A percentile compares a stretch with the other conserved stretches of the same genome.
Conservation (phyloP, 2,329 filamentous ascomycete species). For the Phyllosticta citrichinensis region DNA sequence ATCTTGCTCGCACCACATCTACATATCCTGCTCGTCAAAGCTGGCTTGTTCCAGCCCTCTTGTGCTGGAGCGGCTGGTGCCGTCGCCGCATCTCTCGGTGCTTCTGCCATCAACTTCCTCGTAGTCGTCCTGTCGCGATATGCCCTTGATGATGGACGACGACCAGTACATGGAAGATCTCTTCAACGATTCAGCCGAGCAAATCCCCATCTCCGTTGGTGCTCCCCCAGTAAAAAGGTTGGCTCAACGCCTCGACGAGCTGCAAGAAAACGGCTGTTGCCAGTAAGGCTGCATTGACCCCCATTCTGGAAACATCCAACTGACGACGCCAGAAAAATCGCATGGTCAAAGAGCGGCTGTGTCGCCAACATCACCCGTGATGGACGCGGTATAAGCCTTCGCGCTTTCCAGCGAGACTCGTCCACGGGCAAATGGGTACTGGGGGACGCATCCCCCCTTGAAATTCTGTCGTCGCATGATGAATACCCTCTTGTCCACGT, state of each 20-base stretch:
- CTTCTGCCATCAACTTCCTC: background rate
- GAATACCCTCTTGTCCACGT: slow-evolving; percentile 67
- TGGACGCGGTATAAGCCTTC: slow-evolving; percentile 59
- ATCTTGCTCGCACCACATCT: background rate
- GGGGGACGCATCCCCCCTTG: slow-evolving; percentile 59
- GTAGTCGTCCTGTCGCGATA: background rate
- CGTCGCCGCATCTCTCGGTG: background rate
- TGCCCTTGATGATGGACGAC: slow-evolving; percentile 46
- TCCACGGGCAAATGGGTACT: slow-evolving; percentile 66
- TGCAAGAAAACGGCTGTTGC: slow-evolving; percentile 66
- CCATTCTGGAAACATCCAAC: background rate
- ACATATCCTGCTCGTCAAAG: too few species aligned
- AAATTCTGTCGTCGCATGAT: slow-evolving; percentile 51
- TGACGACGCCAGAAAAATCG: slow-evolving; percentile 51
- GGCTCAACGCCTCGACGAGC: slow-evolving; percentile 63
- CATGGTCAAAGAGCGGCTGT: slow-evolving; percentile 81
- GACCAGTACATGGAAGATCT: slow-evolving; percentile 43
- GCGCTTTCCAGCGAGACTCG: slow-evolving; percentile 59
- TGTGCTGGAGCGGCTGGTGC: background rate
- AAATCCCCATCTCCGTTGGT: slow-evolving; percentile 46
- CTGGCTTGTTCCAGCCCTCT: background rate
- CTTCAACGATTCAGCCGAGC: slow-evolving; percentile 40
- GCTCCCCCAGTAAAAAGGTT: slow-evolving; percentile 55
- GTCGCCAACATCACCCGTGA: slow-evolving; percentile 72
- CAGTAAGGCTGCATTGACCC: slow-evolving; percentile 49